Evolutionary conservation across 2,329 filamentous ascomycete species (phyloP).

Genomic region (Onygenales sp.): DNA sequence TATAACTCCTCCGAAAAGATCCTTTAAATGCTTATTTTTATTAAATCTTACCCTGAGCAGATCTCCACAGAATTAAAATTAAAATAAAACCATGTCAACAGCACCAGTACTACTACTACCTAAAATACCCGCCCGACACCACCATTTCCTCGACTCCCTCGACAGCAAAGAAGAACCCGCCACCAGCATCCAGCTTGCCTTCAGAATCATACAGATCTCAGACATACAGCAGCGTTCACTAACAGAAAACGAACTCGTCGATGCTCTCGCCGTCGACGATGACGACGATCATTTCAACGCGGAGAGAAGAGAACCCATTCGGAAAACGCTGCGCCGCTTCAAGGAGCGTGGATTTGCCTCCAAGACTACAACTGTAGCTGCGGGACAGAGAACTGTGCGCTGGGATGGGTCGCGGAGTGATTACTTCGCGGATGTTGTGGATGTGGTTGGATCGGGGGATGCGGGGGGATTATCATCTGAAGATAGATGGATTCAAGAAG

Average conservation of each 20-base stretch:
- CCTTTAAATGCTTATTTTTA: no score
- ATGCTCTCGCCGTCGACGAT: background rate
- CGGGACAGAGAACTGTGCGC: background rate
- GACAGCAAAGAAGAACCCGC: background rate
- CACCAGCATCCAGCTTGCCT: background rate
- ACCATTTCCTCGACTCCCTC: background rate
- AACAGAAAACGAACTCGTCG: background rate
- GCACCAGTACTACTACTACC: no score
- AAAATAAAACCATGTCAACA: constrained; percentile 1
- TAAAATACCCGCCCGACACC: background rate
- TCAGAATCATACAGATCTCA: background rate
- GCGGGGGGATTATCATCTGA: background rate
- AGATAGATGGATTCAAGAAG: background rate
- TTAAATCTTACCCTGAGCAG: background rate
- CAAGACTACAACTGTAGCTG: background rate
- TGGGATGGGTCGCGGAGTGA: background rate
- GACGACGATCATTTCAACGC: background rate
- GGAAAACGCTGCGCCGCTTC: background rate
- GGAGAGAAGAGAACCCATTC: background rate
- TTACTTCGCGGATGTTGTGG: background rate
- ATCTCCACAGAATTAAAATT: background rate
- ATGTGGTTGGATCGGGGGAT: background rate
- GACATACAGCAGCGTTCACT: background rate
- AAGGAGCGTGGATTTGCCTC: background rate
- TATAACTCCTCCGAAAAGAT: no score